These are phyloP conservation scores for Myxozyma nipponensis DNA, from an alignment of 805 yeast genomes.

Conservation along the genomic window DNA sequence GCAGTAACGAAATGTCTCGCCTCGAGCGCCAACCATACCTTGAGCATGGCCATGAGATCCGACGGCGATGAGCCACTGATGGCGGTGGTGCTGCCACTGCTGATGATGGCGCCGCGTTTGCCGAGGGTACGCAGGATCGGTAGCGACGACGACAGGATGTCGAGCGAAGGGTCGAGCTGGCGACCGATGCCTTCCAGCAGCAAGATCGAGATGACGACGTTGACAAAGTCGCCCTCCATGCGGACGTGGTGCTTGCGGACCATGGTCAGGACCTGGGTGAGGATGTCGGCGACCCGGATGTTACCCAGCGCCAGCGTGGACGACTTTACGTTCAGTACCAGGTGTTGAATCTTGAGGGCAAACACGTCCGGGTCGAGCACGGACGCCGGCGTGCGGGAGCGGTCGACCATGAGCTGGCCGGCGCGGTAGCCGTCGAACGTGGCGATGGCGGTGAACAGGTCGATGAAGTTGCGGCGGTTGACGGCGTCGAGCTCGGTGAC, in stretches of 20 bases:
- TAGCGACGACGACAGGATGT: constrained; percentile 81
- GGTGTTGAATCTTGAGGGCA: constrained; percentile 78
- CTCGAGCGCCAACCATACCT: constrained; percentile 88
- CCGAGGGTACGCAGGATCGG: constrained; percentile 82
- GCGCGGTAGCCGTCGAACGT: constrained; percentile 92
- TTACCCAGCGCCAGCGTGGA: constrained; percentile 91
- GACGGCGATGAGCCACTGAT: constrained; percentile 28
- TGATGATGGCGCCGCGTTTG: constrained; percentile 39
- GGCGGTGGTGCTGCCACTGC: background rate
- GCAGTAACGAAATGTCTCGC: constrained; percentile 81
- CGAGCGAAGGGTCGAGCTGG: constrained; percentile 87
- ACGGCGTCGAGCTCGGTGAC: constrained; percentile 79
- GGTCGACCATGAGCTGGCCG: constrained; percentile 91
- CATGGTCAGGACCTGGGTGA: constrained; percentile 84
- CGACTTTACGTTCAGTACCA: constrained; percentile 75
- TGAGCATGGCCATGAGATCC: constrained; percentile 66
- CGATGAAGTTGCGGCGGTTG: constrained; percentile 82
- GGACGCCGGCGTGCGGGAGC: constrained; percentile 92
- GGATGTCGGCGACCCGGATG: constrained; percentile 83
- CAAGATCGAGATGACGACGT: constrained; percentile 90
- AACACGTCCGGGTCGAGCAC: constrained; percentile 80
- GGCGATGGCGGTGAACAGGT: constrained; percentile 80
- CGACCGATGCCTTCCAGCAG: constrained; percentile 93
- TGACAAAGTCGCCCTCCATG: constrained; percentile 95
- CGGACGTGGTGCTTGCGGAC: constrained; percentile 92